A percentile compares a stretch with the other conserved stretches of the same genome.
Conservation (phyloP, 106 monocot genomes). For the Dendrobium catenatum region DNA sequence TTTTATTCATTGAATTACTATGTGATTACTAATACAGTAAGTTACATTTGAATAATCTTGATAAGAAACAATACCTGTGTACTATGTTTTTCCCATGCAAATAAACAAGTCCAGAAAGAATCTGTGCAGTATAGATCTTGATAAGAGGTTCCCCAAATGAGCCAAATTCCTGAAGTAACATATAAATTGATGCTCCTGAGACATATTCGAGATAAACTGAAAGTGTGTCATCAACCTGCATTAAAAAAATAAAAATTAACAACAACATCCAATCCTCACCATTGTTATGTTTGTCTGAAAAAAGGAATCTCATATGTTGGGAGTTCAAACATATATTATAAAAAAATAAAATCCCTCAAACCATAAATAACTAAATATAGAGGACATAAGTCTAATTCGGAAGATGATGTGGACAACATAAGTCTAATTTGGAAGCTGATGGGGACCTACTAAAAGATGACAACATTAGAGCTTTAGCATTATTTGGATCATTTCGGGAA, state of each 20-base stretch:
- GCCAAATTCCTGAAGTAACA: conserved; percentile 89
- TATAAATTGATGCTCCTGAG: conserved; percentile 89
- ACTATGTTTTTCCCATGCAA: conserved; percentile 84
- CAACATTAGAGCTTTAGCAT: too few relatives aligned
- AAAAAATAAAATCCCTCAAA: not conserved
- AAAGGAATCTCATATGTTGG: not conserved
- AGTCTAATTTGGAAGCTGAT: too few relatives aligned
- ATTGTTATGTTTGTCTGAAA: not conserved
- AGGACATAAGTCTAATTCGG: too few relatives aligned
- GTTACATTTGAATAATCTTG: conserved; percentile 16
- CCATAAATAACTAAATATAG: too few relatives aligned
- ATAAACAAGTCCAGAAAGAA: conserved; percentile 90
- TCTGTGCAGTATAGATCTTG: conserved; percentile 68
- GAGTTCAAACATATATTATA: too few relatives aligned
- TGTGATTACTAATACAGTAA: too few relatives aligned
- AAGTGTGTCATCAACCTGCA: conserved; percentile 70
- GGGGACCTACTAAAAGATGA: too few relatives aligned
- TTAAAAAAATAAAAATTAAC: not conserved
- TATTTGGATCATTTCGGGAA: too few relatives aligned
- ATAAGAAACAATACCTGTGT: conserved; percentile 45
- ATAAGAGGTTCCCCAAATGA: conserved; percentile 81
- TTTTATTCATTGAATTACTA: too few relatives aligned
- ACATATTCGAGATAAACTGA: conserved; percentile 92
- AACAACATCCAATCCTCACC: not conserved
- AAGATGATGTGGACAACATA: too few relatives aligned